Base-by-base conservation (phyloP, 2,329 filamentous ascomycete genomes). In the Nectriaceae sp. region DNA sequence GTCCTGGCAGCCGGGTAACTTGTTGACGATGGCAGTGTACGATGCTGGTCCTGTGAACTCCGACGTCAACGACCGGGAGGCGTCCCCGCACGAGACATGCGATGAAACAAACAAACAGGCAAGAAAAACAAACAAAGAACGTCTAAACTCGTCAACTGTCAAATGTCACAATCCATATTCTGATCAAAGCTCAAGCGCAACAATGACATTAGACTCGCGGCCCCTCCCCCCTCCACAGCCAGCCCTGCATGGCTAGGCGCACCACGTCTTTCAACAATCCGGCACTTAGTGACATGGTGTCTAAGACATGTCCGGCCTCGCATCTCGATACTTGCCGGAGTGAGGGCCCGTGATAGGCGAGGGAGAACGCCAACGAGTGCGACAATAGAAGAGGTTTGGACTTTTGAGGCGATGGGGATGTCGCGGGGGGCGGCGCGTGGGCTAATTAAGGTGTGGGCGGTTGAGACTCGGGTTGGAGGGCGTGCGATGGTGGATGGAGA, bases 401-500 rank as follows among this genome's bases (percentile, higher is more conserved):
- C 26, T 15, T 31, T 31, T 31, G 26, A n/a, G n/a, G n/a, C n/a
- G n/a, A n/a, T n/a, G n/a, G n/a, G n/a, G n/a, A n/a, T n/a, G n/a
- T n/a, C n/a, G n/a, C n/a, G n/a, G n/a, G 26, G 26, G 8, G 33
- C 33, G 8, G 33, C n/a, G 33, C n/a, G 33, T 36, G 33, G 33
- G 6, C 16, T 26, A 31, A 31, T 18, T 38, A 26, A 42, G 39
- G 22, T 29, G 20, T 36, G 22, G 41, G 18, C 22, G 29, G 8
- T 13, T 19, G n/a, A 21, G 24, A n/a, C 33, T 36, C n/a, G 11
- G 16, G 33, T n/a, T 33, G n/a, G 38, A 24, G 42, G 56, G 56
- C 45, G 56, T 55, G 52, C 52, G 55, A 50, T 36, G 56, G 11
- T 39, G 35, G 38, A 13, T 36, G 22, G 29, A 36, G 45, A 45